phyloP scores from a whole-genome alignment of 768 basidiomycete genomes.

The Hygrocybe punicea region DNA sequence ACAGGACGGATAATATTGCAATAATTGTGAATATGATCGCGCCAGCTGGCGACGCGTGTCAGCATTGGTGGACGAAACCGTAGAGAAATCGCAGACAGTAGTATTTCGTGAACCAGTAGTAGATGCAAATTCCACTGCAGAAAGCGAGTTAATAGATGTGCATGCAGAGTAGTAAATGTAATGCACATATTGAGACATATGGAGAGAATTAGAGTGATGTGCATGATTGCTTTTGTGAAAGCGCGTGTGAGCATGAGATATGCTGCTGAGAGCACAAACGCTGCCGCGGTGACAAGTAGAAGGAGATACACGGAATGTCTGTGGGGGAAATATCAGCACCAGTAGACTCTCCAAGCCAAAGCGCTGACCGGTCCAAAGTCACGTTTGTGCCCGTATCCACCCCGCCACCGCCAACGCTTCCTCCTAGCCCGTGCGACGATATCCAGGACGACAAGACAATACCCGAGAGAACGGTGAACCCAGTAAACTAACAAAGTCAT shows the following conservation, averaged over 20 bases:
- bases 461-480: conserved; percentile 65
- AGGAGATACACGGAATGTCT: conserved; percentile 77
- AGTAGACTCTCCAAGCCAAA: neutral
- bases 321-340: conserved; percentile 4
- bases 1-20: conserved; percentile 67
- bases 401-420: conserved; percentile 62
- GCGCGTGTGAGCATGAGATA: conserved; percentile 69
- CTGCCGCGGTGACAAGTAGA: conserved; percentile 66
- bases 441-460: conserved; percentile 63
- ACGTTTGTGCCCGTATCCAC: conserved; percentile 52
- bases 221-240: conserved; percentile 76
- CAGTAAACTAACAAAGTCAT: conserved; percentile 47
- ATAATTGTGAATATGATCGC: conserved; percentile 84
- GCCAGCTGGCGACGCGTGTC: conserved; percentile 46
- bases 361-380: conserved; percentile 61
- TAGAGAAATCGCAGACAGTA: conserved; percentile 49
- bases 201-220: conserved; percentile 64
- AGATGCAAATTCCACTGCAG: conserved; percentile 65
- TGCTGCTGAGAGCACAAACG: conserved; percentile 57
- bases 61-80: neutral
- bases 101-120: conserved; percentile 70
- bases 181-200: conserved; percentile 63
- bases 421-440: conserved; percentile 62
- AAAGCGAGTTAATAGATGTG: conserved; percentile 1
- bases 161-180: neutral